These are phyloP conservation scores for Cucurbitaria berberidis DNA, from an alignment of 2,329 filamentous ascomycete genomes.

Conservation along the genomic window DNA sequence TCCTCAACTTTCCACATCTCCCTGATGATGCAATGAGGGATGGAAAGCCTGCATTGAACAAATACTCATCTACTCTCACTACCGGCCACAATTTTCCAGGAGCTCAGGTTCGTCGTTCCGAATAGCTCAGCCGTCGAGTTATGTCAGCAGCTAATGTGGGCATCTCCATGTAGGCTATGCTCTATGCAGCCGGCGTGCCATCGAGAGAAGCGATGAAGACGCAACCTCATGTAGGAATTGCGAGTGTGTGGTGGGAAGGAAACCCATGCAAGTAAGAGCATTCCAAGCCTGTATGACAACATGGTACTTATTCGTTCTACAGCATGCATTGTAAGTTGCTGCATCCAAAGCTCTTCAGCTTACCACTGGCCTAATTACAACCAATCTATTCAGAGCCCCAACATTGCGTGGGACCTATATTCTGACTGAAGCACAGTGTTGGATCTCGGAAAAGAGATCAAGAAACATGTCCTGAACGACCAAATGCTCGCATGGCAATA, in stretches of 20 bases:
- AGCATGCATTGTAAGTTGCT: conserved; percentile 57
- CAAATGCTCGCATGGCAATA: conserved; percentile 95
- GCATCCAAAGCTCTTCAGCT: conserved; percentile 1
- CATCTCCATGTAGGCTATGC: conserved; percentile 73
- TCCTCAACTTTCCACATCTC: conserved; percentile 64
- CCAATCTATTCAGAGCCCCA: conserved; percentile 15
- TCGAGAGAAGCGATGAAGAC: conserved; percentile 85
- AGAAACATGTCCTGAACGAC: conserved; percentile 77
- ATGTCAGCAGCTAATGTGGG: conserved; percentile 8
- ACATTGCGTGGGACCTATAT: conserved; percentile 13
- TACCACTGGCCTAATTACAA: conserved; percentile 9
- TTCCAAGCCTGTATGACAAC: conserved; percentile 17
- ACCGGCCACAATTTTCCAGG: conserved; percentile 88
- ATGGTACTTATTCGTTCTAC: conserved; percentile 29
- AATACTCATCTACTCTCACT: conserved; percentile 83
- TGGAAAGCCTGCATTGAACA: conserved; percentile 74
- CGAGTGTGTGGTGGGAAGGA: conserved; percentile 96
- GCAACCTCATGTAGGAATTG: conserved; percentile 87
- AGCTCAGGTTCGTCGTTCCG: conserved; percentile 68
- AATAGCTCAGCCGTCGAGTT: background rate
- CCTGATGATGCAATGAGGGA: conserved; percentile 61
- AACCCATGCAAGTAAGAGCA: conserved; percentile 87
- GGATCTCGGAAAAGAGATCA: conserved; percentile 86
- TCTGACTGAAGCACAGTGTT: conserved; percentile 63
- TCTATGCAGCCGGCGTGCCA: conserved; percentile 90